Conservation (phyloP, 2,329 filamentous ascomycete species). For the Zarea fungicola region DNA sequence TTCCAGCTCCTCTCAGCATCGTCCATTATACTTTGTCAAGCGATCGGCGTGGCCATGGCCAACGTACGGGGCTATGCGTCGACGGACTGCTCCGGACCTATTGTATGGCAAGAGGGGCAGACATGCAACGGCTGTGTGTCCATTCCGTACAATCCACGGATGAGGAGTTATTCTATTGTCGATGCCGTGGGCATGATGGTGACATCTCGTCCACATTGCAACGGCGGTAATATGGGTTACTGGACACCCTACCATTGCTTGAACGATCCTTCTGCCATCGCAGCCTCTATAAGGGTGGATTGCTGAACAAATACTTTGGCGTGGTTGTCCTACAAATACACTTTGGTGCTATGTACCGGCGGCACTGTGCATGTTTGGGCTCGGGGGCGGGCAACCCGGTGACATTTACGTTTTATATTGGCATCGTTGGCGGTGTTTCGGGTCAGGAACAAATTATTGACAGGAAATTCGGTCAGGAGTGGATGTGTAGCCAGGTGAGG, state of each 20-base stretch:
- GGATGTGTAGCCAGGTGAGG: too few relatives aligned
- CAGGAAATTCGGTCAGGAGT: too few relatives aligned
- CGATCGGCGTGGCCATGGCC: background rate
- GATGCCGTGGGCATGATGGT: background rate
- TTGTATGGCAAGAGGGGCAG: background rate
- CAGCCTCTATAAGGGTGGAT: background rate
- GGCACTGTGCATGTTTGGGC: too few relatives aligned
- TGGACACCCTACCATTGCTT: background rate
- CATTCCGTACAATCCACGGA: background rate
- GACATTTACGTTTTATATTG: too few relatives aligned
- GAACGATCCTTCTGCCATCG: background rate
- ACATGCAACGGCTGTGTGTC: background rate
- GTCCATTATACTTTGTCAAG: background rate
- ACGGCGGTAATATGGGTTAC: background rate
- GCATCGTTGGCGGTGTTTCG: too few relatives aligned
- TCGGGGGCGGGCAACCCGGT: too few relatives aligned
- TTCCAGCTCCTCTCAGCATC: background rate
- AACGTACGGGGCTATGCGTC: background rate
- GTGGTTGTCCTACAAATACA: background rate
- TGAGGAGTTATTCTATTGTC: background rate
- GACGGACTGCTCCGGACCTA: background rate
- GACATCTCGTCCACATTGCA: background rate
- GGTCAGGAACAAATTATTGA: too few relatives aligned
- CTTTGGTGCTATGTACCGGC: too few relatives aligned
- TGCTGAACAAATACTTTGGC: background rate